Evolutionary conservation across 768 basidiomycete genomes (phyloP).

Genomic region (Calocera viscosa): DNA sequence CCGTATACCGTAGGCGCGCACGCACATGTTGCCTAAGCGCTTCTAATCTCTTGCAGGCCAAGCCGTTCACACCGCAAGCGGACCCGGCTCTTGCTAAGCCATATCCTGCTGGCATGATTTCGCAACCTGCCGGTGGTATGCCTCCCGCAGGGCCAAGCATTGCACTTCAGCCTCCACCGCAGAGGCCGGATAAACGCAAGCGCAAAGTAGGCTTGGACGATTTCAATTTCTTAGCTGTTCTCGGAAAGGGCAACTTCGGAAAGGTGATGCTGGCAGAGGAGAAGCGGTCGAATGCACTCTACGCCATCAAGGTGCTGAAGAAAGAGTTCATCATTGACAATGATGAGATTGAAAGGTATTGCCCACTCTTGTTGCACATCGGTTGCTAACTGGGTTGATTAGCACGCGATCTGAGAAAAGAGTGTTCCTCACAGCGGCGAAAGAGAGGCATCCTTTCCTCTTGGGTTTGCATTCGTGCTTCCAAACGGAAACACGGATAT

Average conservation of each 20-base stretch:
- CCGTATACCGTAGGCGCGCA: neutral
- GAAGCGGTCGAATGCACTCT: conserved; percentile 76
- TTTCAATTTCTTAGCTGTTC: conserved; percentile 96
- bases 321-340: conserved; percentile 99
- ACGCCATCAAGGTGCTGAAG: conserved; percentile 99
- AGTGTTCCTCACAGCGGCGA: conserved; percentile 92
- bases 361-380: neutral
- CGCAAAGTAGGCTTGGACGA: conserved; percentile 93
- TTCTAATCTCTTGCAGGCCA: neutral
- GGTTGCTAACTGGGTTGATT: neutral
- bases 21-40: neutral
- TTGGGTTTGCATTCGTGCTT: conserved; percentile 96
- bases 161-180: conserved; percentile 26
- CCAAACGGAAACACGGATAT: conserved; percentile 97
- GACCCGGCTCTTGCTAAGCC: neutral
- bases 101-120: neutral
- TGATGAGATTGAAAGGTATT: conserved; percentile 95
- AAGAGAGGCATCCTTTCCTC: conserved; percentile 93
- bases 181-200: conserved; percentile 33
- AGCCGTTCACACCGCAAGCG: neutral
- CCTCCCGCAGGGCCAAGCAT: neutral
- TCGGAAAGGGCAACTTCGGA: conserved; percentile 98
- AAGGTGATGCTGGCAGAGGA: conserved; percentile 99
- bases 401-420: conserved; percentile 99
- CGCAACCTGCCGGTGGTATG: neutral